Percentiles rank a stretch among this genome's conserved stretches.
These are phyloP conservation scores for Neoboletus brunneissimus DNA, from an alignment of 768 basidiomycete genomes.

Conservation along the genomic window DNA sequence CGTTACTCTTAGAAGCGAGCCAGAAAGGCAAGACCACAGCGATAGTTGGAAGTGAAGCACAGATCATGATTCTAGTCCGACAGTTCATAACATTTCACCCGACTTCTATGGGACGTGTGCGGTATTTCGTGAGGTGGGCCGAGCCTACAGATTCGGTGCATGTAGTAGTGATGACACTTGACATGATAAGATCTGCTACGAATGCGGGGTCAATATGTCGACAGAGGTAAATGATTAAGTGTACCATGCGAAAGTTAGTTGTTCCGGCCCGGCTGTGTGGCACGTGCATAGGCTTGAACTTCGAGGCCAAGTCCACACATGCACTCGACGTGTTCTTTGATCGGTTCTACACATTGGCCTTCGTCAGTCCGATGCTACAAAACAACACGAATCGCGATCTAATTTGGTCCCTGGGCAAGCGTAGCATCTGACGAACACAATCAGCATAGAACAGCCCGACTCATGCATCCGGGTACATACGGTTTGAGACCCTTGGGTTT, in stretches of 20 bases:
- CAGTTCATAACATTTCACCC: background rate
- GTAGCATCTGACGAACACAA: constrained; percentile 65
- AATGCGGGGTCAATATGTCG: constrained; percentile 1
- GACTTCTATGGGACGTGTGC: background rate
- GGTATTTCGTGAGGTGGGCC: constrained; percentile 7
- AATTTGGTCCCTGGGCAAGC: constrained; percentile 94
- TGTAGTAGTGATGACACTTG: background rate
- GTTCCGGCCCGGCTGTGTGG: background rate
- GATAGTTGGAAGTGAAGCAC: background rate
- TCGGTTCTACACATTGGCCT: constrained; percentile 76
- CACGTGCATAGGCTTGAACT: background rate
- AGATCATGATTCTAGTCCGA: background rate
- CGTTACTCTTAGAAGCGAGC: background rate
- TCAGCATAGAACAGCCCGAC: background rate
- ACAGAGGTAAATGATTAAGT: background rate
- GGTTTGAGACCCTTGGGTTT: constrained; percentile 96
- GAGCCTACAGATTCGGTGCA: constrained; percentile 1
- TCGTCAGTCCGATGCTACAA: constrained; percentile 63
- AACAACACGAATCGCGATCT: constrained; percentile 92
- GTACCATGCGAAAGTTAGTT: background rate
- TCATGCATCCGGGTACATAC: constrained; percentile 45
- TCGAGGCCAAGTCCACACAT: constrained; percentile 85
- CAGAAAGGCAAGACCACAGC: background rate
- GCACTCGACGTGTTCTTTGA: constrained; percentile 82
- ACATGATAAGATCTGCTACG: background rate